Evolutionary conservation across 2,329 filamentous ascomycete genomes (phyloP), one percentile per base, ranked within the genome.

Genomic region (Anisogramma anomala): DNA sequence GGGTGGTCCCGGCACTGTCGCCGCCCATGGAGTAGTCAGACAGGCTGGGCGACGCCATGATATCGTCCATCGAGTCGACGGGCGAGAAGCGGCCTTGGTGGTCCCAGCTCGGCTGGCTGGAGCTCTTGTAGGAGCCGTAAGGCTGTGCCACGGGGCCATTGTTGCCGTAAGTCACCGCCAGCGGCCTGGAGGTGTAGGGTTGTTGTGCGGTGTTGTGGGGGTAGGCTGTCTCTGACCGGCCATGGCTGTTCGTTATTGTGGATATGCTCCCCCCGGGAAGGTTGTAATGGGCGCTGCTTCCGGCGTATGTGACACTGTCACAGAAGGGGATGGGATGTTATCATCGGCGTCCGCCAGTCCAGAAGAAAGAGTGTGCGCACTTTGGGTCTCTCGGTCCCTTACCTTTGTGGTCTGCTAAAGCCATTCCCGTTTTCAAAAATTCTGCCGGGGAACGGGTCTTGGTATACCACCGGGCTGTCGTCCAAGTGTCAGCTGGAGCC

Each of bases 21-120:
- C 80, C 68, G 39, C 80, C 76, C 49, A 73, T 56, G 5, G 69
- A 70, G 52, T 74, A 74, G 49, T 80, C 77, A n/a, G 72, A 76
- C 6, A 75, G 54, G 55, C 69, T 72, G 20, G 74, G 70, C 14
- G 75, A 77, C 28, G 67, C 64, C 52, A 72, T 64, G 47, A 74
- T 68, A 51, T 77, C 73, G 55, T 77, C 74, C 47, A 75, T 63
- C 18, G 72, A 75, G 50, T 74, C 71, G 31, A 69, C 66, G 6
- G 72, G 71, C 8, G 73, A 77, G 54, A 72, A 74, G 50, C 66
- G 62, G 36, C 62, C 67, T 46, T 64, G 65, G 31, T 57, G 55
- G 6, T 71, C 70, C 65, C 68, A 71, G n/a, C 57, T 52, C 36
- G 66, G 64, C 22, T 66, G 58, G 44, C 55, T 59, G 26, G 60